Evolutionary conservation across 768 basidiomycete genomes (phyloP), one percentile per base, ranked within the genome.

Genomic region (Russula emetica): DNA sequence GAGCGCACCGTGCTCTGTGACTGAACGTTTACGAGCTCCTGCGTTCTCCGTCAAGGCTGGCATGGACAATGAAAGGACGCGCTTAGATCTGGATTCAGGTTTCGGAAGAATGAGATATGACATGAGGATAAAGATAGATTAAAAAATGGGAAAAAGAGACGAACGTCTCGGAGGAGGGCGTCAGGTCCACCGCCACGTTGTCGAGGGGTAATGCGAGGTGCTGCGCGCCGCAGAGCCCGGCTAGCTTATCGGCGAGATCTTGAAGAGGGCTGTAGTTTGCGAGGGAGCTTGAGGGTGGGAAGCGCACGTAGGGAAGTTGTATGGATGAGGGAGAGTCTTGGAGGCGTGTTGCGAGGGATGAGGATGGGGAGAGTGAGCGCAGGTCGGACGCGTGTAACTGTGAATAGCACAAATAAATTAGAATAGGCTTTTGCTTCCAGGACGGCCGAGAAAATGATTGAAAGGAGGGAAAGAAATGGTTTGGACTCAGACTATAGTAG

Each of bases 381-480:
- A 92, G 76, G 76, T 92, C 89, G n/a, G 88, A 85, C 28, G 87
- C 85, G 69, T 87, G 90, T 5, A 88, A 76, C 90, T 92, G 69
- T 16, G 24, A 32, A 11, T 47, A 28, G 66, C 34, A 42, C 60
- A 30, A 28, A 62, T 2, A 50, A 49, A 40, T 14, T 11, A 34
- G 34, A 9, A 30, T 42, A 59, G 22, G 13, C 6, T 24, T 22
- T 22, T 47, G n/a, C n/a, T n/a, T n/a, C n/a, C n/a, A n/a, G n/a
- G 11, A 11, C 10, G 45, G n/a, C 8, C n/a, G n/a, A 22, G 20
- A n/a, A 45, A 20, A 11, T 22, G n/a, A n/a, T n/a, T n/a, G n/a
- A n/a, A n/a, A 8, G 2, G 14, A 2, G n/a, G 20, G 5, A 40
- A 22, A 24, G 20, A 40, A 9, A 13, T 11, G 14, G 0, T 26